Evolutionary conservation across 768 basidiomycete species (phyloP).

Genomic region (Xanthoconium purpureum): DNA sequence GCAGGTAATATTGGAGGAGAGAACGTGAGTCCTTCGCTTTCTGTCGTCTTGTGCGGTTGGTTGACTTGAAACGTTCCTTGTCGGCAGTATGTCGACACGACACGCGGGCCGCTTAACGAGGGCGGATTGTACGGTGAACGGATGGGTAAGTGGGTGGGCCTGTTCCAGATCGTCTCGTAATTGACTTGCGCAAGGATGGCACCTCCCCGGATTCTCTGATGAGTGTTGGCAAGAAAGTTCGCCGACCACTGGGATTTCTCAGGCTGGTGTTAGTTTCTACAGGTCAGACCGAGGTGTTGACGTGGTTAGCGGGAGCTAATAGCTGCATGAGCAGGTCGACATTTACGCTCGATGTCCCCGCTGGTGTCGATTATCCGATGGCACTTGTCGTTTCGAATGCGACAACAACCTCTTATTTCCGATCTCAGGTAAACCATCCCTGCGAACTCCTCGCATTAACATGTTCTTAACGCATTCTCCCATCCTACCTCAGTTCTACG

Average conservation of each 20-base stretch:
- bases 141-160: constrained; percentile 28
- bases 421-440: constrained; percentile 24
- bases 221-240: constrained; percentile 41
- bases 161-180: neutral
- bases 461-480: neutral
- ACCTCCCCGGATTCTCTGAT: constrained; percentile 56
- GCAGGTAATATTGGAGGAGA: constrained; percentile 50
- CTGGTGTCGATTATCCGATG: constrained; percentile 48
- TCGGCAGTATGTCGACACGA: constrained; percentile 43
- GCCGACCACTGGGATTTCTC: constrained; percentile 40
- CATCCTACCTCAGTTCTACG: constrained; percentile 17
- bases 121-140: constrained; percentile 58
- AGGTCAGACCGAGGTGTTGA: constrained; percentile 27
- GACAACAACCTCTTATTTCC: constrained; percentile 44
- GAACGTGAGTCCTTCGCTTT: constrained; percentile 28
- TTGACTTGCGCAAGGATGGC: constrained; percentile 40
- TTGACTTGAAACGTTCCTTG: neutral
- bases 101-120: constrained; percentile 57
- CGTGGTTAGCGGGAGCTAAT: neutral
- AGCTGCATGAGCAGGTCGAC: constrained; percentile 20
- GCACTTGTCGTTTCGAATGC: constrained; percentile 43
- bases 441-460: neutral
- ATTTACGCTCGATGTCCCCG: constrained; percentile 43
- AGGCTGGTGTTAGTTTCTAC: constrained; percentile 48
- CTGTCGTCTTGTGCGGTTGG: neutral